A percentile compares a stretch with the other conserved stretches of the same genome.
Evolutionary conservation across 2,329 filamentous ascomycete species (phyloP).

Genomic region (Apiospora rasikravindrae): DNA sequence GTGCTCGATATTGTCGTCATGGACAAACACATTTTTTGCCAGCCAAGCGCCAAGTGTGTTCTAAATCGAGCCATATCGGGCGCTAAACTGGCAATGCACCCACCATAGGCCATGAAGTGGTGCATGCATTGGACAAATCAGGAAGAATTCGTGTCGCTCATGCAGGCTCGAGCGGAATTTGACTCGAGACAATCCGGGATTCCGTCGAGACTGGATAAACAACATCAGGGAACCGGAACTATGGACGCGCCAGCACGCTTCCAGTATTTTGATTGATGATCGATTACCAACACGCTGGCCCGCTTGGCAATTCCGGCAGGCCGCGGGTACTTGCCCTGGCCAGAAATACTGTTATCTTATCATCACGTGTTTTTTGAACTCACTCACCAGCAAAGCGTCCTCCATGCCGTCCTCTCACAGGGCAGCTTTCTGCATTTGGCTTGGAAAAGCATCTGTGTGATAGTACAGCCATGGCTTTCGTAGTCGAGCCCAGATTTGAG

Average conservation of each 20-base stretch:
- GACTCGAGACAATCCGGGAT: neutral
- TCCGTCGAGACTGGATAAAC: neutral
- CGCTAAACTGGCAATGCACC: neutral
- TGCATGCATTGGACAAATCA: neutral
- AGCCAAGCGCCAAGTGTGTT: neutral
- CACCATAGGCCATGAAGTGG: neutral
- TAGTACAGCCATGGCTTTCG: no score
- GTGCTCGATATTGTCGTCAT: neutral
- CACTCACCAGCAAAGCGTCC: neutral
- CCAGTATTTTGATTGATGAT: neutral
- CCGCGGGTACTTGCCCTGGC: neutral
- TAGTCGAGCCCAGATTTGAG: neutral
- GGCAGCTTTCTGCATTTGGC: neutral
- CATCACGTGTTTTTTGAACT: neutral
- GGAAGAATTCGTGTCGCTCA: slow-evolving; percentile 2
- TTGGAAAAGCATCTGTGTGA: neutral
- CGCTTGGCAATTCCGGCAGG: neutral
- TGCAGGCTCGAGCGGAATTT: neutral
- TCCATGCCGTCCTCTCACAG: neutral
- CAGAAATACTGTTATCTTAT: neutral
- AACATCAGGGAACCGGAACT: neutral
- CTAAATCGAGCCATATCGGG: slow-evolving; percentile 12
- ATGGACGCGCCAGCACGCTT: neutral
- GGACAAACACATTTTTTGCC: neutral
- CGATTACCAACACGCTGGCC: neutral